Evolutionary conservation across 2,329 filamentous ascomycete genomes (phyloP).

Genomic region (Aspergillus sp.): DNA sequence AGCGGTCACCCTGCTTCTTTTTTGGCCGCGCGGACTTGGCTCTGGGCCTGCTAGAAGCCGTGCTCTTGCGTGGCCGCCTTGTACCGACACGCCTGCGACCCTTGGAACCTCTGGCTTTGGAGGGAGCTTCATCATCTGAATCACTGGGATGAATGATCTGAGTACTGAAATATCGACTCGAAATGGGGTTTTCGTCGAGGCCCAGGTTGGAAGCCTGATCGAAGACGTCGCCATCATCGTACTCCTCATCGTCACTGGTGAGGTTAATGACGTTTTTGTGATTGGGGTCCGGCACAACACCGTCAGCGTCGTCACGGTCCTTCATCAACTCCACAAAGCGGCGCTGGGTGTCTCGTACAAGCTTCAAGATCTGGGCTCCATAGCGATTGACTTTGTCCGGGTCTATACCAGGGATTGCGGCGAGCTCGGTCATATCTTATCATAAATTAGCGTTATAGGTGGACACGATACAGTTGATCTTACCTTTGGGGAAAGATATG

Average conservation of each 20-base stretch:
- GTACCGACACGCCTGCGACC: constrained; percentile 26
- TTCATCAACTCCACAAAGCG: constrained; percentile 44
- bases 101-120: constrained; percentile 18
- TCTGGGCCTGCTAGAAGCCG: constrained; percentile 19
- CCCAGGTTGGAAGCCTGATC: constrained; percentile 24
- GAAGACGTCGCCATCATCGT: constrained; percentile 33
- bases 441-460: constrained; percentile 10
- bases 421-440: constrained; percentile 38
- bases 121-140: constrained; percentile 18
- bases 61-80: constrained; percentile 25
- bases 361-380: constrained; percentile 41
- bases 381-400: constrained; percentile 44
- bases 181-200: constrained; percentile 23
- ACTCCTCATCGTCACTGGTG: constrained; percentile 37
- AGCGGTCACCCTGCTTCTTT: constrained; percentile 20
- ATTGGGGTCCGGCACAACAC: constrained; percentile 44
- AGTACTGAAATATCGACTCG: constrained; percentile 34
- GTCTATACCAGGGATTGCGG: constrained; percentile 41
- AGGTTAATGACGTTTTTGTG: constrained; percentile 46
- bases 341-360: constrained; percentile 39
- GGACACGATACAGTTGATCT: constrained; percentile 2
- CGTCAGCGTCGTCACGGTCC: constrained; percentile 48
- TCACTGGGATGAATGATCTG: constrained; percentile 20
- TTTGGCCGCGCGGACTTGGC: constrained; percentile 23
- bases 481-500: constrained; percentile 45